phyloP scores from a whole-genome alignment of 2,329 filamentous ascomycete genomes.

The Trichoderma sp. region DNA sequence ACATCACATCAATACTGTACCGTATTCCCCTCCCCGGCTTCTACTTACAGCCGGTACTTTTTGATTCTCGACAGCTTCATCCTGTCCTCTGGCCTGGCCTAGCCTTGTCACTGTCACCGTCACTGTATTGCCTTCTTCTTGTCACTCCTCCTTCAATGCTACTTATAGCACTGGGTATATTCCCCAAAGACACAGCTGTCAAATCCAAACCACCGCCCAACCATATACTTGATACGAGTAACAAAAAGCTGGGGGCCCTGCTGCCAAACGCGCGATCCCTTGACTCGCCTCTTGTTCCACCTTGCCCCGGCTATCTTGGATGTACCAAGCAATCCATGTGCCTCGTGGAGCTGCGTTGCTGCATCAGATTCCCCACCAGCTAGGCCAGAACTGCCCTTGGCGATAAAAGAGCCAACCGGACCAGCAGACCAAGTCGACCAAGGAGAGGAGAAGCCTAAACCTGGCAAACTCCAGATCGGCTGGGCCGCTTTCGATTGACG shows the following conservation, averaged over 20 bases:
- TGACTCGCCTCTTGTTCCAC: constrained; percentile 18
- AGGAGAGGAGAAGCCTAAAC: background rate
- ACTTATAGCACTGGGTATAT: background rate
- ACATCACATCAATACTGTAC: background rate
- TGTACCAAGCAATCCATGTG: constrained; percentile 11
- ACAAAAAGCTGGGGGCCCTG: constrained; percentile 3
- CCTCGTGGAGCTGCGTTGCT: constrained; percentile 16
- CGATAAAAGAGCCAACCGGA: background rate
- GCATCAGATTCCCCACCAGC: constrained; percentile 9
- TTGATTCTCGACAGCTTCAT: background rate
- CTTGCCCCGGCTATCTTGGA: constrained; percentile 16
- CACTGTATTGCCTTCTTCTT: background rate
- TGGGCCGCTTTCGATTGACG: constrained; percentile 13
- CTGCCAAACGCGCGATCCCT: constrained; percentile 13
- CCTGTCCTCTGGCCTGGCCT: background rate
- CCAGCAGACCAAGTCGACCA: background rate
- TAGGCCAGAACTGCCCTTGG: constrained; percentile 11
- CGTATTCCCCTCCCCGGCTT: background rate
- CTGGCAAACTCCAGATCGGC: constrained; percentile 8
- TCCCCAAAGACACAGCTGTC: background rate
- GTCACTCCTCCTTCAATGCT: background rate
- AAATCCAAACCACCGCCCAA: background rate
- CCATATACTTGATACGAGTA: background rate
- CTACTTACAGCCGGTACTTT: background rate
- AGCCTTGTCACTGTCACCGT: background rate